Evolutionary conservation across 768 basidiomycete species (phyloP).

Genomic region (Xerocomus brunneocitrinus): DNA sequence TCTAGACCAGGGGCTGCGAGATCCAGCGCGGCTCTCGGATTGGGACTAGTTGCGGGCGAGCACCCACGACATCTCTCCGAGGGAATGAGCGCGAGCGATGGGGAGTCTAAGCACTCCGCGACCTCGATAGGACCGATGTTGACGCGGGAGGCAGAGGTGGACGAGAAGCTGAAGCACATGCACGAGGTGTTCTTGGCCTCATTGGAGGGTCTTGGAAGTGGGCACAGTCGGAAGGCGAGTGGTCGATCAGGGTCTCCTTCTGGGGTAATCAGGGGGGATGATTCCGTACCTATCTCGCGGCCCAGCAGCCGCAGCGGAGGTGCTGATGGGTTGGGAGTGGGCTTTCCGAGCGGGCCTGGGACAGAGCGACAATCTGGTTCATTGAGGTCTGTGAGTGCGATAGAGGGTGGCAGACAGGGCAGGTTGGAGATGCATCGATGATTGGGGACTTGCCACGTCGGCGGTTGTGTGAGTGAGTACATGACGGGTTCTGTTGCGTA

Average conservation of each 20-base stretch:
- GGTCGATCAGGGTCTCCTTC: conserved; percentile 12
- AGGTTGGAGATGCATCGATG: background rate
- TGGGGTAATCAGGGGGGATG: conserved; percentile 8
- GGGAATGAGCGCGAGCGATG: conserved; percentile 15
- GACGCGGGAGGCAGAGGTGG: conserved; percentile 62
- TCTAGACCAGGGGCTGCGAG: conserved; percentile 5
- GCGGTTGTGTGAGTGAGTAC: conserved; percentile 5
- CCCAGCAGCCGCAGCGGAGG: conserved; percentile 9
- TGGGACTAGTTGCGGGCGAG: conserved; percentile 18
- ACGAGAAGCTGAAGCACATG: conserved; percentile 60
- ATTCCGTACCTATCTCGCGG: conserved; percentile 1
- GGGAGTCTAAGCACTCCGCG: conserved; percentile 21
- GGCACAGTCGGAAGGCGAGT: conserved; percentile 24
- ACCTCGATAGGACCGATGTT: conserved; percentile 48
- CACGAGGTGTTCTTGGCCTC: conserved; percentile 63
- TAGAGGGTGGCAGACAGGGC: conserved; percentile 31
- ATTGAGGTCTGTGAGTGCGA: conserved; percentile 27
- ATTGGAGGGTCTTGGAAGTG: conserved; percentile 52
- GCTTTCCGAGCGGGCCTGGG: conserved; percentile 14
- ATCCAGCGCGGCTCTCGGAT: conserved; percentile 2
- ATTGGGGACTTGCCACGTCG: conserved; percentile 22
- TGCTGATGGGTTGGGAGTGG: conserved; percentile 5
- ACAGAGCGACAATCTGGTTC: conserved; percentile 28
- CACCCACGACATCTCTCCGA: conserved; percentile 17
- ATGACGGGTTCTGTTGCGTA: background rate